These are phyloP conservation scores for Lentithecium fluviatile DNA, from an alignment of 495 filamentous ascomycete species.

Conservation along the genomic window DNA sequence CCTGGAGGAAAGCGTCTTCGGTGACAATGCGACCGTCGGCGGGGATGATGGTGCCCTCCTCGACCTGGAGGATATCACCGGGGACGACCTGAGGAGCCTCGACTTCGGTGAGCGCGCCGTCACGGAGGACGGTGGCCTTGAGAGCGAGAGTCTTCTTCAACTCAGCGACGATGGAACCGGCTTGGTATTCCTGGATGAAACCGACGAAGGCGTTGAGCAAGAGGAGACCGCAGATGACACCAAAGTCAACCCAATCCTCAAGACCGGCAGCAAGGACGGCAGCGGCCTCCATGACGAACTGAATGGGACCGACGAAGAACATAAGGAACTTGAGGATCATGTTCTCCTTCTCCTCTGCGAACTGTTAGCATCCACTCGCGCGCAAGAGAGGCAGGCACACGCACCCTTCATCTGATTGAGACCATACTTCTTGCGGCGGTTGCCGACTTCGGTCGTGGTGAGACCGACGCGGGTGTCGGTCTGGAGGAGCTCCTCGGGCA, in stretches of 20 bases:
- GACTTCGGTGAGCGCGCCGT: conserved; percentile 68
- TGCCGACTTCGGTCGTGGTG: conserved; percentile 63
- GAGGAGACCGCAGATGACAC: conserved; percentile 71
- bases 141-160: conserved; percentile 87
- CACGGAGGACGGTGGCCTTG: conserved; percentile 79
- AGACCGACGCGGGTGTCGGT: conserved; percentile 72
- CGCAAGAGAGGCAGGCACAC: not conserved
- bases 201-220: conserved; percentile 81
- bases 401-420: conserved; percentile 74
- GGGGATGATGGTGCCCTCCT: conserved; percentile 88
- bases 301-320: conserved; percentile 87
- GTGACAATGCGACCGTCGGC: conserved; percentile 84
- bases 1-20: conserved; percentile 75
- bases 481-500: conserved; percentile 66
- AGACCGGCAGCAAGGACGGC: conserved; percentile 76
- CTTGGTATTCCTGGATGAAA: conserved; percentile 86
- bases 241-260: conserved; percentile 77
- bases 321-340: conserved; percentile 77
- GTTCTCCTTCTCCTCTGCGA: conserved; percentile 73
- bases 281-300: conserved; percentile 89
- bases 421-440: conserved; percentile 75
- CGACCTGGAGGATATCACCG: conserved; percentile 84
- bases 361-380: conserved; percentile 8
- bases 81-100: conserved; percentile 78
- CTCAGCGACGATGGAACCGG: conserved; percentile 87